phyloP scores from a whole-genome alignment of 129 eudicot species.

The Heracleum sosnowskyi region DNA sequence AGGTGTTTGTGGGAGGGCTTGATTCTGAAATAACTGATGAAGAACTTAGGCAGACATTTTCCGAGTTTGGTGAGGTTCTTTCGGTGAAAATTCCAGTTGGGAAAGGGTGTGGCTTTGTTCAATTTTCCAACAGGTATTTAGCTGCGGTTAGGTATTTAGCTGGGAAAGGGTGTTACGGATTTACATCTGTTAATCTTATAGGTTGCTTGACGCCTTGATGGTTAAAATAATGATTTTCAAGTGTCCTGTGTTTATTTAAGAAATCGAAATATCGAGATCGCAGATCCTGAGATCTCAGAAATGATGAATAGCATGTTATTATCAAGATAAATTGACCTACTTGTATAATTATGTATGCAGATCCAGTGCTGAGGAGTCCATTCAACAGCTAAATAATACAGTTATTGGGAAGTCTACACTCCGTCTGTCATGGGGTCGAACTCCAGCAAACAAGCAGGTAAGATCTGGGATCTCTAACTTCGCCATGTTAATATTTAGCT shows the following conservation, averaged over 20 bases:
- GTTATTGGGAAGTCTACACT: conserved; percentile 88
- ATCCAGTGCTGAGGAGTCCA: conserved; percentile 82
- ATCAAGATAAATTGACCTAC: not conserved
- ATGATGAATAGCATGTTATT: not conserved
- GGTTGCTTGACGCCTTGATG: not conserved
- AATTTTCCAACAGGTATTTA: conserved; percentile 69
- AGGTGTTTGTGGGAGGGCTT: conserved; percentile 99
- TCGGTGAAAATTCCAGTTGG: conserved; percentile 93
- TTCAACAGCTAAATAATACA: conserved; percentile 64
- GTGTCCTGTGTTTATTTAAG: not conserved
- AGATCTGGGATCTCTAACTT: not conserved
- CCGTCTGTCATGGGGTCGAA: conserved; percentile 95
- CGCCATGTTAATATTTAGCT: too few relatives aligned
- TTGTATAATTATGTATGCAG: conserved; percentile 28
- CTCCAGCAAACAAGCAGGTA: conserved; percentile 77
- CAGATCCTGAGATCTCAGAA: not conserved
- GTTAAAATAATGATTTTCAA: not conserved
- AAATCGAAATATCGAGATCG: not conserved
- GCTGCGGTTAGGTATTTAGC: not conserved
- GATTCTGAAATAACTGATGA: conserved; percentile 89
- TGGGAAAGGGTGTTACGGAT: too few relatives aligned
- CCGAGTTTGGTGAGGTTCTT: conserved; percentile 70
- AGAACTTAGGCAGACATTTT: conserved; percentile 71
- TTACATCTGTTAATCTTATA: not conserved
- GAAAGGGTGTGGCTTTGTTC: conserved; percentile 95